Conservation (phyloP, 306 rosid species). For the Cicer pinnatifidum region DNA sequence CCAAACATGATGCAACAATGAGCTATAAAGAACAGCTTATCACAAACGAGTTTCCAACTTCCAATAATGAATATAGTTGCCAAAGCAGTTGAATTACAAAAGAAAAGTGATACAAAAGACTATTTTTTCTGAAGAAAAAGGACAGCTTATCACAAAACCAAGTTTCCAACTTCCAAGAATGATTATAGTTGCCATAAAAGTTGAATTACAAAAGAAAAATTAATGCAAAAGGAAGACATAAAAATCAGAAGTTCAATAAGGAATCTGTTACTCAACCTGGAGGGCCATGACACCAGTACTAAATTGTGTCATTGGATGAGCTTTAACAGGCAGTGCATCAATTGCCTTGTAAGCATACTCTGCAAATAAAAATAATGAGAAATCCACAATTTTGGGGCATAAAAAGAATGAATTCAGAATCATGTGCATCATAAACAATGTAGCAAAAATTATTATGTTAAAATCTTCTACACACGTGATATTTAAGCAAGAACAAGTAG, state of each 20-base stretch:
- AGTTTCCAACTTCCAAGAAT: constrained; percentile 15
- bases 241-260: constrained; percentile 13
- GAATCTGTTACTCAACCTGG: constrained; percentile 68
- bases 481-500: constrained; percentile 30
- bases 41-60: not conserved
- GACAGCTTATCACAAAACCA: constrained; percentile 2
- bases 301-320: constrained; percentile 99
- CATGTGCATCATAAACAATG: constrained; percentile 31
- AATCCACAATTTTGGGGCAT: constrained; percentile 38
- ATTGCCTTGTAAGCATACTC: constrained; percentile 89
- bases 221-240: not conserved
- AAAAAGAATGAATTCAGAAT: constrained; percentile 17
- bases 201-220: constrained; percentile 30
- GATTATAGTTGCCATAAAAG: constrained; percentile 21
- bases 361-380: constrained; percentile 54
- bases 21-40: not conserved
- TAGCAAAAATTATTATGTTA: not conserved
- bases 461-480: constrained; percentile 5
- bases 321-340: constrained; percentile 81
- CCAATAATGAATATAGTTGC: constrained; percentile 7
- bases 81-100: constrained; percentile 19
- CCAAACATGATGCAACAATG: constrained; percentile 8
- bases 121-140: constrained; percentile 5
- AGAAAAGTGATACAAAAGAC: not conserved
- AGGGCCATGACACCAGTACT: constrained; percentile 96